Base-by-base conservation (phyloP, 1,139 yeast species). In the Geotrichum restrictum region DNA sequence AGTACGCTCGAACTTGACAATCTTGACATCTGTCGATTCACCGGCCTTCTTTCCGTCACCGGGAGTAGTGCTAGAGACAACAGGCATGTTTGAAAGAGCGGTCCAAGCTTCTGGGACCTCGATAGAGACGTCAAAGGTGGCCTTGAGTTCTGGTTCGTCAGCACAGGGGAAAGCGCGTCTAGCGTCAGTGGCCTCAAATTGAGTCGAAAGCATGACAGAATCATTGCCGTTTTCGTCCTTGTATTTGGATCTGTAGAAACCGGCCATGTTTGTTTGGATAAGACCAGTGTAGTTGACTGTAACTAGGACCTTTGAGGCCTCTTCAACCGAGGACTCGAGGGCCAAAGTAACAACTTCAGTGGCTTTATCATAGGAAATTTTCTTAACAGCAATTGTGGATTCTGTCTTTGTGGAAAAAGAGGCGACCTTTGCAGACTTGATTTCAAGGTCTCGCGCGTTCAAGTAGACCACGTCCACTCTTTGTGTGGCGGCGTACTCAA, bases 91-190 rank as follows among this genome's bases (percentile, higher is more conserved):
- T 48, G 93, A 82, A 62, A 88, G 76, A 52, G 84, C 88, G 46
- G 84, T 83, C 68, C 82, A 75, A 31, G 77, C 69, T 54, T 75
- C 73, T 52, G 80, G 79, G 39, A 88, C 80, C 49, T 83, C 75
- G 60, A 88, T 74, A 27, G 82, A 71, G 54, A 88, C 76, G 56
- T 82, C 82, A 66, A 87, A 88, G 45, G 83, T 78, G n/a, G 96
- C 93, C 73, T 88, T 88, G 57, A 83, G 76, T 52, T 83, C 80
- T 8, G 96, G 96, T 68, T 88, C 96, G 69, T 88, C 96, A 62
- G 84, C 82, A 66, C 93, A 87, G 18, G 96, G 96, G 75, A 88
- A 88, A 3, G 96, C 95, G 60, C 89, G 78, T 63, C 96, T 80
- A 59, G 95, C 91, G 66, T 87, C 95, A 14, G 95, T 85, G 24